Conservation (phyloP, 164 flowering plant species). For the Tetracentron sinense region DNA sequence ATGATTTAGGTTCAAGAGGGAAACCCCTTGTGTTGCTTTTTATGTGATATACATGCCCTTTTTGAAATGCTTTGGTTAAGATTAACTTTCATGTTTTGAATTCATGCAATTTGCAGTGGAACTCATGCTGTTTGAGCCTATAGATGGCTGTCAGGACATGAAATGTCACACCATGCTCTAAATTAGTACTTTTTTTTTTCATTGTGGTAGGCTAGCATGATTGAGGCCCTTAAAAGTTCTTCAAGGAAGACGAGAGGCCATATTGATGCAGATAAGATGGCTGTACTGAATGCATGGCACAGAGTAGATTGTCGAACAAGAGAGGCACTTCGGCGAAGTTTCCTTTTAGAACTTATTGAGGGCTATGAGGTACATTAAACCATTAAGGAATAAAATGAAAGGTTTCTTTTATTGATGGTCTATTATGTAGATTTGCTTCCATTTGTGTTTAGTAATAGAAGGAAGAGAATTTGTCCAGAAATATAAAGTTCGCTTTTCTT, state of each 20-base stretch:
- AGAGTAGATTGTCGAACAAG: slow-evolving; percentile 80
- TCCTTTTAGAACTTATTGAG: slow-evolving; percentile 60
- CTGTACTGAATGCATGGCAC: slow-evolving; percentile 82
- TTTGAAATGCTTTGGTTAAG: too few relatives aligned
- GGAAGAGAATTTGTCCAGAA: too few relatives aligned
- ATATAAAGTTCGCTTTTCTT: not conserved
- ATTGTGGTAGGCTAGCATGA: slow-evolving; percentile 38
- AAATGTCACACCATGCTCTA: slow-evolving; percentile 7
- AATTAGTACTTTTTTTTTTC: not conserved
- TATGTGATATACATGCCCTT: too few relatives aligned
- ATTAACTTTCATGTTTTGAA: too few relatives aligned
- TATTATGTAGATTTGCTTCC: not conserved
- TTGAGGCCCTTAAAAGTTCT: slow-evolving; percentile 36
- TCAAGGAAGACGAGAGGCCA: slow-evolving; percentile 37
- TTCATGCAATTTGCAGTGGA: too few relatives aligned
- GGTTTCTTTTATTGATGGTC: not conserved
- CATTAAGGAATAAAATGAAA: not conserved
- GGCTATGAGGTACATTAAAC: slow-evolving; percentile 61
- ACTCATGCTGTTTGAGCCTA: too few relatives aligned
- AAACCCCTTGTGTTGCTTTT: too few relatives aligned
- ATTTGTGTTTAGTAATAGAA: too few relatives aligned
- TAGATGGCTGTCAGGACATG: too few relatives aligned
- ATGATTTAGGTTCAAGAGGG: not conserved
- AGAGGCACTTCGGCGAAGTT: slow-evolving; percentile 79
- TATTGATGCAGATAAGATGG: slow-evolving; percentile 60